Conservation (phyloP, 345 rosid species). For the Mercurialis annua region DNA sequence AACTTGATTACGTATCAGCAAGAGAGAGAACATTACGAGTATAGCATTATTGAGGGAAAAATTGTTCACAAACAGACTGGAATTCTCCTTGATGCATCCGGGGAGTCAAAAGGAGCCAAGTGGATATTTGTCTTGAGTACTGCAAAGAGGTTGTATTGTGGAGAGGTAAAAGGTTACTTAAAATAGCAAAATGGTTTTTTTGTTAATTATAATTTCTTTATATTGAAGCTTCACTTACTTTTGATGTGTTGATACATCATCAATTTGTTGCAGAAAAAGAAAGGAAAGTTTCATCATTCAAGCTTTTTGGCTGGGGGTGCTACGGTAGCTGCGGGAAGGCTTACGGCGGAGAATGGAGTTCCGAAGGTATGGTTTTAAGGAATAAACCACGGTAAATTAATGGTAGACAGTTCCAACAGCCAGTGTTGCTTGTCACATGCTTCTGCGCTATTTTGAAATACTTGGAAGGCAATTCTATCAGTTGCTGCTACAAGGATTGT, state of each 20-base stretch:
- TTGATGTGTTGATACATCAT: background rate
- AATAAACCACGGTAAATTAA: background rate
- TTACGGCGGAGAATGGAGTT: conserved; percentile 56
- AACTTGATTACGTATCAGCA: conserved; percentile 43
- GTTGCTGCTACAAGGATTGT: background rate
- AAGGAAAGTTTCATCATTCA: conserved; percentile 90
- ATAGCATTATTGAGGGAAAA: conserved; percentile 54
- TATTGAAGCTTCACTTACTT: background rate
- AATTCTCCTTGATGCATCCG: conserved; percentile 48
- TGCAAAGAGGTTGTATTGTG: conserved; percentile 64
- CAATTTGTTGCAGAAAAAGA: conserved; percentile 64
- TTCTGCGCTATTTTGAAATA: background rate
- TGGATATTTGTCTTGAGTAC: conserved; percentile 94
- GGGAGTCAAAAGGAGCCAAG: conserved; percentile 44
- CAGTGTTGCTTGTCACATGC: background rate
- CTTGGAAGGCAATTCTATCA: background rate
- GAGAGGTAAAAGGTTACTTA: conserved; percentile 45
- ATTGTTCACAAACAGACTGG: conserved; percentile 58
- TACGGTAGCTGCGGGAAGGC: conserved; percentile 87
- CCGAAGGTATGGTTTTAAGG: conserved; percentile 52
- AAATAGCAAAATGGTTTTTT: background rate
- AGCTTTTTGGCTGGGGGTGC: conserved; percentile 97
- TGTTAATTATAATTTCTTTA: background rate
- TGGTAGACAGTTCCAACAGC: too few species aligned
- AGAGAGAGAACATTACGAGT: conserved; percentile 85